A percentile compares a stretch with the other conserved stretches of the same genome.
Conservation (phyloP, 2,329 filamentous ascomycete species). For the Aotearoamyces nothofagi region DNA sequence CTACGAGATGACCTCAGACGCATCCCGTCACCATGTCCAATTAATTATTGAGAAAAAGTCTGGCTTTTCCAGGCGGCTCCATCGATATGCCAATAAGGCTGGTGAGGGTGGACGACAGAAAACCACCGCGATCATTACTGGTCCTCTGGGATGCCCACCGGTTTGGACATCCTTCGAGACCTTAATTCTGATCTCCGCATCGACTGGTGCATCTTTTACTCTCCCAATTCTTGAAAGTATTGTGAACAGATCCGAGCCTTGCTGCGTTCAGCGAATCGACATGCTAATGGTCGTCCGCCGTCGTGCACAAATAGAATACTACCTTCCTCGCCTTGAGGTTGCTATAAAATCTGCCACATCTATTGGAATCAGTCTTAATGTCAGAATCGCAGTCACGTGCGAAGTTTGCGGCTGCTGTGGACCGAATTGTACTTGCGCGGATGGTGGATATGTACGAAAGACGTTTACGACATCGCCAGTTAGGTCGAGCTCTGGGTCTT, state of each 20-base stretch:
- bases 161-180: conserved; percentile 27
- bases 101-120: conserved; percentile 4
- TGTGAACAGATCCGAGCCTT: conserved; percentile 45
- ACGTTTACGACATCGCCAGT: neutral
- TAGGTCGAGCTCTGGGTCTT: neutral
- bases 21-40: conserved; percentile 28
- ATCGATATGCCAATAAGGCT: conserved; percentile 30
- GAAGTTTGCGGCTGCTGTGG: too few species aligned
- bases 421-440: too few species aligned
- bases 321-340: conserved; percentile 3
- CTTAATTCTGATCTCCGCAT: conserved; percentile 41
- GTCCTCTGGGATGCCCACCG: conserved; percentile 27
- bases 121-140: conserved; percentile 31
- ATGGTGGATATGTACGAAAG: neutral
- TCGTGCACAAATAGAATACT: neutral
- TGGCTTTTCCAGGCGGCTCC: conserved; percentile 34
- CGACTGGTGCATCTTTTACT: conserved; percentile 60
- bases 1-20: neutral
- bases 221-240: conserved; percentile 81
- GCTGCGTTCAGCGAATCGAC: conserved; percentile 21
- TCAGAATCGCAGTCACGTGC: conserved; percentile 38
- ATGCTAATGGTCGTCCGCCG: neutral
- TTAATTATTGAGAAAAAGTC: conserved; percentile 38
- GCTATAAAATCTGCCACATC: conserved; percentile 25
- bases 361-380: conserved; percentile 30